A percentile compares a stretch with the other conserved stretches of the same genome.
Evolutionary conservation across 2,329 filamentous ascomycete species (phyloP).

Genomic region (Talaromyces funiculosus): DNA sequence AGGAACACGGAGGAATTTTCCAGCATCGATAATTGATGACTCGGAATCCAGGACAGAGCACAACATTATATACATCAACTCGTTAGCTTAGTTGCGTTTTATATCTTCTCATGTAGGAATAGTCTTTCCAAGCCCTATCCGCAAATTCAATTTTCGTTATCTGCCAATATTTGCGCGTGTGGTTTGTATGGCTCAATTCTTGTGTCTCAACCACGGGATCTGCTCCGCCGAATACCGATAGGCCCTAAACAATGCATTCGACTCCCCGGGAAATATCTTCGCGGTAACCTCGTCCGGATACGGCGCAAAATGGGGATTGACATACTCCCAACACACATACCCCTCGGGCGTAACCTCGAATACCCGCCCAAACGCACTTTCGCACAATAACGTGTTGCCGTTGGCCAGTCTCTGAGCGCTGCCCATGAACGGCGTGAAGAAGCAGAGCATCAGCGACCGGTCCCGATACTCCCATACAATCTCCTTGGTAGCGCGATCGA

Average conservation of each 20-base stretch:
- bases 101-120: too few relatives aligned
- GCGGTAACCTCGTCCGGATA: constrained; percentile 36
- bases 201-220: constrained; percentile 34
- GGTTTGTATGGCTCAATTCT: neutral
- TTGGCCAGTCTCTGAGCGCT: constrained; percentile 38
- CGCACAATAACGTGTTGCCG: constrained; percentile 42
- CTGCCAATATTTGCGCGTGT: neutral
- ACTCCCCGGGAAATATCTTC: constrained; percentile 35
- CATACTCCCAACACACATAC: constrained; percentile 41
- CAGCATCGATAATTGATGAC: too few relatives aligned
- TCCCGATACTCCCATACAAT: constrained; percentile 44
- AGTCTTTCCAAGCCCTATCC: too few relatives aligned
- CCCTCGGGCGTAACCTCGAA: constrained; percentile 42
- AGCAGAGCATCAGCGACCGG: constrained; percentile 30
- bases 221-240: constrained; percentile 41
- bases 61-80: too few relatives aligned
- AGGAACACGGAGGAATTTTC: too few relatives aligned
- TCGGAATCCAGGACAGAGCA: too few relatives aligned
- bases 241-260: constrained; percentile 43
- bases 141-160: neutral
- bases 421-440: constrained; percentile 47
- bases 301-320: constrained; percentile 38
- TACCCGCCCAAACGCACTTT: constrained; percentile 41
- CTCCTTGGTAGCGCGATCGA: constrained; percentile 34
- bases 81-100: too few relatives aligned